phyloP scores from a whole-genome alignment of 1,139 yeast species.

The Hyphopichia burtonii region DNA sequence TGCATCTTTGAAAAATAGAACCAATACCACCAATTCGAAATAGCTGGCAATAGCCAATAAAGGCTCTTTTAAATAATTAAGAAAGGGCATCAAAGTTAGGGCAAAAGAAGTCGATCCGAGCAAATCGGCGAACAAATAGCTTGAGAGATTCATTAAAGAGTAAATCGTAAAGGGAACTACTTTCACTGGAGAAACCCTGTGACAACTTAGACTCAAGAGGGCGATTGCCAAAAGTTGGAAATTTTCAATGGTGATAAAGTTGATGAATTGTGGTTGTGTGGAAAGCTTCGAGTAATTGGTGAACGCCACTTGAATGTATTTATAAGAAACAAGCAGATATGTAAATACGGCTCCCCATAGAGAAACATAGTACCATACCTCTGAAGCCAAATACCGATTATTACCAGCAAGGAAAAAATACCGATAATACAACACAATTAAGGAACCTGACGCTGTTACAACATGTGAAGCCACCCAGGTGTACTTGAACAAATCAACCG shows the following conservation, averaged over 20 bases:
- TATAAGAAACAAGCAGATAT: background rate
- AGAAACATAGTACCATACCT: background rate
- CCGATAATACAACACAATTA: background rate
- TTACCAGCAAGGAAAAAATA: background rate
- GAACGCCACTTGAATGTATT: background rate
- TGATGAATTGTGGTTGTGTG: background rate
- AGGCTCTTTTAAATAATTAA: conserved; percentile 33
- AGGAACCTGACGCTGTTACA: background rate
- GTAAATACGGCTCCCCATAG: background rate
- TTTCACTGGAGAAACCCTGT: conserved; percentile 16
- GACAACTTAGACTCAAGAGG: conserved; percentile 12
- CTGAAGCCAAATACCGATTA: background rate
- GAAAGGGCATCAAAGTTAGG: conserved; percentile 27
- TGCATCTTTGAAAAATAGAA: conserved; percentile 29
- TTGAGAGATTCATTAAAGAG: conserved; percentile 42
- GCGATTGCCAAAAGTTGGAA: conserved; percentile 39
- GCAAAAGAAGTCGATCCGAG: conserved; percentile 28
- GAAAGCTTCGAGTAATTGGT: background rate
- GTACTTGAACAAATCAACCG: too few relatives aligned
- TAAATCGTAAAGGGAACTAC: conserved; percentile 46
- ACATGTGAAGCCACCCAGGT: background rate
- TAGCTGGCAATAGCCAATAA: conserved; percentile 37
- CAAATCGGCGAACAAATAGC: conserved; percentile 33
- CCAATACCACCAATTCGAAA: conserved; percentile 34
- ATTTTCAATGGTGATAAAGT: conserved; percentile 26